A percentile compares a stretch with the other conserved stretches of the same genome.
Conservation (phyloP, 2,329 filamentous ascomycete species). For the Zymoseptoria crescenta region DNA sequence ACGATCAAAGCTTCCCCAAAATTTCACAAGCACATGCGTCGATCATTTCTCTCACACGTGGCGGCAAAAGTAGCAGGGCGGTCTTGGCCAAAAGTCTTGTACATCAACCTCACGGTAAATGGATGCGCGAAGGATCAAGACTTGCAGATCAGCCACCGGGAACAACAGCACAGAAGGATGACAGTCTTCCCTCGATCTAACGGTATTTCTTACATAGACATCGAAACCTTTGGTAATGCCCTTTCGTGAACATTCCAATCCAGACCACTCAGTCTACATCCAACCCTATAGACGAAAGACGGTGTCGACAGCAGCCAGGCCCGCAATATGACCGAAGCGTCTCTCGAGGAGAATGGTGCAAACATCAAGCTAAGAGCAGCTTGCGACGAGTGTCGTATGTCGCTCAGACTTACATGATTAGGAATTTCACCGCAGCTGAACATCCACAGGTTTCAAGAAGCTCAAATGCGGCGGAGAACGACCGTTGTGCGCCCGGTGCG, state of each 20-base stretch:
- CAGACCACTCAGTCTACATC: not conserved
- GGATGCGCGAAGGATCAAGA: not conserved
- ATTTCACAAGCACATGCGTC: conserved; percentile 3
- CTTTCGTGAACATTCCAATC: not conserved
- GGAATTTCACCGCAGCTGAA: not conserved
- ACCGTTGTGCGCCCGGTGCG: conserved; percentile 38
- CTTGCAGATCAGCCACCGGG: not conserved
- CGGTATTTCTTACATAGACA: not conserved
- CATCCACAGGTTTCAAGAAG: conserved; percentile 37
- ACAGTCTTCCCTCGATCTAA: not conserved
- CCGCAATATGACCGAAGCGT: not conserved
- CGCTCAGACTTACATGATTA: not conserved
- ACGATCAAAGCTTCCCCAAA: not conserved
- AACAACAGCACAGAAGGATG: not conserved
- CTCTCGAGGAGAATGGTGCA: not conserved
- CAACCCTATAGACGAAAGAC: not conserved
- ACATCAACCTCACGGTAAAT: not conserved
- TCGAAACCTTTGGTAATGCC: too few species aligned
- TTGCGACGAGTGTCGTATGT: conserved; percentile 37
- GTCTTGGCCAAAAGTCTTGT: not conserved
- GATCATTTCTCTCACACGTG: not conserved
- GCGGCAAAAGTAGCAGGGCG: not conserved
- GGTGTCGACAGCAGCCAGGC: too few species aligned
- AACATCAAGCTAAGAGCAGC: conserved; percentile 28
- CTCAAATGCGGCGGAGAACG: conserved; percentile 37